Evolutionary conservation across 345 rosid genomes (phyloP), one percentile per base, ranked within the genome.

Genomic region (Nephelium lappaceum): DNA sequence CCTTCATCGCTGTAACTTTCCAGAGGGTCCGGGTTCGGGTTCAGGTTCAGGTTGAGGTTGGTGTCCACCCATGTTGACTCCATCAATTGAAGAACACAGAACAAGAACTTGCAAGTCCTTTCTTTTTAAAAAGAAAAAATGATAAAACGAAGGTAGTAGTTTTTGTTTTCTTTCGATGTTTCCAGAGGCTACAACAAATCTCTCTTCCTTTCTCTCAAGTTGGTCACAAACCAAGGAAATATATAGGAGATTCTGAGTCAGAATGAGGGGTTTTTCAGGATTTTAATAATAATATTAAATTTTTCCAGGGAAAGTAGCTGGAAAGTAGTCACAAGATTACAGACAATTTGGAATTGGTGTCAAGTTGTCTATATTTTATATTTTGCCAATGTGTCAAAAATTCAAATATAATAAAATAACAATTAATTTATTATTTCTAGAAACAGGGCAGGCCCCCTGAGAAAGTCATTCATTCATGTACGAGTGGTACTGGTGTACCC

Each of bases 1-100:
- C 72, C 8, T 73, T 78, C 81, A 38, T 60, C 82, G 12, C 36
- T 57, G 16, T 42, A 77, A 25, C 11, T 5, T 16, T 6, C 63
- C 74, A 79, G 82, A 61, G 88, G 77, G 72, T 79, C 88, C 78
- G 31, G 31, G 31, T 27, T 31, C 36, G 81, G 81, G 38, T 86
- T 89, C 79, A 83, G 80, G 41, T 86, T 89, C 83, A 94, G 94
- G 67, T 90, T 89, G 24, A 94, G 94, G 55, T 92, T 82, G 8
- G 90, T 85, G 70, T 88, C 88, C 45, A 80, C 86, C 84, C 82
- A 79, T 18, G 81, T 23, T 23, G 88, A 83, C 15, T 84, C 89
- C 89, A 87, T 87, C 8, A 45, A 7, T 45, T 3, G 36, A 31
- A 41, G 71, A 16, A 25, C 6, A 23, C 5, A 41, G 12, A 8